phyloP scores from a whole-genome alignment of 176 grass and related monocot species.

The Carex myosuroides region DNA sequence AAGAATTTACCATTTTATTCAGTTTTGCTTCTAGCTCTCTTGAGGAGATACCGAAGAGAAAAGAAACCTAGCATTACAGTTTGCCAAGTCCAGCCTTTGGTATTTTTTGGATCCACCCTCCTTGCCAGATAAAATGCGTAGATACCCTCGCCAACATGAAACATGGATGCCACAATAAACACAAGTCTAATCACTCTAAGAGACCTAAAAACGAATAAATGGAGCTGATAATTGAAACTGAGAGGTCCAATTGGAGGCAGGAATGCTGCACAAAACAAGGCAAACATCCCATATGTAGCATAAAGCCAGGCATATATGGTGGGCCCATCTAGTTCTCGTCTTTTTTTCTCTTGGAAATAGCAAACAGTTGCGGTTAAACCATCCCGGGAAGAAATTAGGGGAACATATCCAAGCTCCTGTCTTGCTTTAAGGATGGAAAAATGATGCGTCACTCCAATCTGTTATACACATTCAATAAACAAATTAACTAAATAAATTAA shows the following conservation, averaged over 20 bases:
- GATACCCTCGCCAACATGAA: constrained; percentile 41
- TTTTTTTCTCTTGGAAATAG: constrained; percentile 67
- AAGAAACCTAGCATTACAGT: constrained; percentile 51
- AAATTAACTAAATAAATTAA: not conserved
- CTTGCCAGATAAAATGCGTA: constrained; percentile 69
- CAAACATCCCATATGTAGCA: constrained; percentile 29
- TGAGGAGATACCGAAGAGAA: constrained; percentile 54
- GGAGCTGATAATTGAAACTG: constrained; percentile 37
- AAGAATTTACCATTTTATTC: not conserved
- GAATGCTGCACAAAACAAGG: constrained; percentile 44
- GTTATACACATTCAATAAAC: not conserved
- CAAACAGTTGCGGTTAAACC: constrained; percentile 52
- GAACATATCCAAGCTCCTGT: constrained; percentile 71
- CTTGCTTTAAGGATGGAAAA: constrained; percentile 82
- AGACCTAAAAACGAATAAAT: constrained; percentile 47
- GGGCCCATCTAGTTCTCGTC: constrained; percentile 69
- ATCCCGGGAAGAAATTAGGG: constrained; percentile 55
- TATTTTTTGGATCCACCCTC: constrained; percentile 62
- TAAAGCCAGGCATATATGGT: constrained; percentile 62
- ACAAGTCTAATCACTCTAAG: constrained; percentile 37
- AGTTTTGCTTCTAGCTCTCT: constrained; percentile 40
- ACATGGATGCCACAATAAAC: not conserved
- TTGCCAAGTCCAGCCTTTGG: constrained; percentile 81
- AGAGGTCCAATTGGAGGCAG: constrained; percentile 56
- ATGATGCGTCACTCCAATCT: constrained; percentile 84